phyloP scores from a whole-genome alignment of 2,329 filamentous ascomycete species.

The Fusarium vanettenii region DNA sequence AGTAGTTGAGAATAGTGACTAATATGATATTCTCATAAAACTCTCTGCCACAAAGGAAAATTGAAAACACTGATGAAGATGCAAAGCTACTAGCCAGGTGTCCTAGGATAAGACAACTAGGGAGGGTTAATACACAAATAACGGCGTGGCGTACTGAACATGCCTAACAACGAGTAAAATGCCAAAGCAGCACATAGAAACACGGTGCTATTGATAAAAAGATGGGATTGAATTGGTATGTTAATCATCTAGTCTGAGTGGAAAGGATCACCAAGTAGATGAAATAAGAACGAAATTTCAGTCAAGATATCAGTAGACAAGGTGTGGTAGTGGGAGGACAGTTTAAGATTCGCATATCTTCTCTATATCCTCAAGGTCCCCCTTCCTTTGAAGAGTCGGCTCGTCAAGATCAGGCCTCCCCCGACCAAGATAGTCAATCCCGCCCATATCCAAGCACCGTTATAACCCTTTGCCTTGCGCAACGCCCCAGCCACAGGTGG shows the following conservation, averaged over 20 bases:
- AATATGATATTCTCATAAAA: background rate
- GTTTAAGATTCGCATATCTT: background rate
- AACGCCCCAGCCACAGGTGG: conserved; percentile 47
- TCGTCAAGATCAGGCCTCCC: background rate
- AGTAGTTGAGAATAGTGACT: background rate
- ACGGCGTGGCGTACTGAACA: background rate
- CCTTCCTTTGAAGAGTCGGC: background rate
- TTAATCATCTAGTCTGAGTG: background rate
- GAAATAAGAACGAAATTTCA: background rate
- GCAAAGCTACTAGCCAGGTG: no score
- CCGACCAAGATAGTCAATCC: conserved; percentile 26
- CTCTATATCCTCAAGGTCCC: background rate
- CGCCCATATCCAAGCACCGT: conserved; percentile 37
- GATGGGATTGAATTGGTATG: background rate
- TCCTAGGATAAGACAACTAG: background rate
- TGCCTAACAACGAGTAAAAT: background rate
- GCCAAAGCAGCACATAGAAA: background rate
- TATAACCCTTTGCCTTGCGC: conserved; percentile 16
- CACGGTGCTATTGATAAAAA: background rate
- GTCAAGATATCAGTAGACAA: background rate
- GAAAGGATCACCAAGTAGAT: background rate
- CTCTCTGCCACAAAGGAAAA: background rate
- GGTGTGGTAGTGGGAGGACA: background rate
- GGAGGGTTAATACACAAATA: background rate
- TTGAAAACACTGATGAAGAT: background rate